These are phyloP conservation scores for Marsdenia floribunda DNA, from an alignment of 257 asterid species.

Conservation along the genomic window DNA sequence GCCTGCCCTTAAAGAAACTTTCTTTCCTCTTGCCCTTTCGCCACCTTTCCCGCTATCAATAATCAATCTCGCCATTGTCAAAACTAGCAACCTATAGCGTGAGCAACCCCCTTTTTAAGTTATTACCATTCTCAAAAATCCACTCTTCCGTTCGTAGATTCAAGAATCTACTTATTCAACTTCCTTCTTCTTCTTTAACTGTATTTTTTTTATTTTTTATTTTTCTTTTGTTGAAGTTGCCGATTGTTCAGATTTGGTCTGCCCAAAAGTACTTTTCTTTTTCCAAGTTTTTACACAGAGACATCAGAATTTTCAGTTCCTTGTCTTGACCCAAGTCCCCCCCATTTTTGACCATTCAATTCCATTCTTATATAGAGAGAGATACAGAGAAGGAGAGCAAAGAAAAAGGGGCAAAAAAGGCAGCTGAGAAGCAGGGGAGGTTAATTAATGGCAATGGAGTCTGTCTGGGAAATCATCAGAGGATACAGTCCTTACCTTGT, in stretches of 20 bases:
- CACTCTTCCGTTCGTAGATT: background rate
- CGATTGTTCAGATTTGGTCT: background rate
- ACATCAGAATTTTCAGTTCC: background rate
- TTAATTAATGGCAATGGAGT: constrained; percentile 21
- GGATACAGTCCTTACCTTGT: constrained; percentile 45
- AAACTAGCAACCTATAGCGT: background rate
- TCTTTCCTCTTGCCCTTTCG: background rate
- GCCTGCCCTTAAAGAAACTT: background rate
- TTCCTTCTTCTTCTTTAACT: background rate
- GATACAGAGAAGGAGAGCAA: background rate
- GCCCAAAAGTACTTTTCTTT: background rate
- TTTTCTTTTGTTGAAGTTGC: no score
- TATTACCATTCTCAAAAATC: background rate
- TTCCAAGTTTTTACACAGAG: background rate
- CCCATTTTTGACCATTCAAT: constrained; percentile 7
- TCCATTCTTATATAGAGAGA: background rate
- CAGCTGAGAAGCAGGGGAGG: no score
- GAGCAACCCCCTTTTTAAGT: background rate
- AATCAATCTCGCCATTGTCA: background rate
- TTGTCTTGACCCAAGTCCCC: constrained; percentile 1
- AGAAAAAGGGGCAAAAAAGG: background rate
- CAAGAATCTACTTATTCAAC: background rate
- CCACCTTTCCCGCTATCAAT: constrained; percentile 4
- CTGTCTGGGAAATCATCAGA: constrained; percentile 30
- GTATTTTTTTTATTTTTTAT: no score